Evolutionary conservation across 345 rosid genomes (phyloP), one percentile per base, ranked within the genome.

Genomic region (Gossypium arboreum): DNA sequence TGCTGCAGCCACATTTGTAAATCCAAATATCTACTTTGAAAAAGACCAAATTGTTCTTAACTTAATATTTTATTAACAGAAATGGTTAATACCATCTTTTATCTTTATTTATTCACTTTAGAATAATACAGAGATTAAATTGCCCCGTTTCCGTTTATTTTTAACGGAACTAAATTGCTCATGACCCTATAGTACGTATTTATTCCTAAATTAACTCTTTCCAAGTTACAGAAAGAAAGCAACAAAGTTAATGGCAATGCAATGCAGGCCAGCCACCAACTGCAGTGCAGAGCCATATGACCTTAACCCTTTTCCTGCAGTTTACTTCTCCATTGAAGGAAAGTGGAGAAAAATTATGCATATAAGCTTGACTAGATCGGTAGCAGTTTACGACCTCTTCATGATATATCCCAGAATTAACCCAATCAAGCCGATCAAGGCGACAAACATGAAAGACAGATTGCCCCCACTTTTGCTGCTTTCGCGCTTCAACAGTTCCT

Each of bases 391-490:
- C 10, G 88, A 78, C 79, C 75, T 86, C 88, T 86, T 90, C 89
- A 87, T 73, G 65, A 88, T 55, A 54, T 87, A 90, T 24, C 95
- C 95, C 84, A 88, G 51, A 52, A 88, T 34, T 74, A 90, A 65
- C 76, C 95, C 90, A 0, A 90, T 83, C 79, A 90, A 65, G 61
- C 90, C 92, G 20, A 88, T 78, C 16, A 88, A 39, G 77, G 85
- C 62, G 70, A 90, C 87, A 68, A 88, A 77, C 82, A 85, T 75
- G 66, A 81, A 80, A 0, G 92, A 88, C 52, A 86, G 78, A 47
- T 89, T 88, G 13, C 79, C 86, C 1, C 72, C 77, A 76, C 61
- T 81, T 80, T 80, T 90, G 86, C 62, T 83, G 65, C 88, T 79
- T 72, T 79, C 79, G 1, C 82, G 88, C 78, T 76, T 87, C 76